Evolutionary conservation across 2,329 filamentous ascomycete species (phyloP).

Genomic region (Cladosporium austrohemisphaericum): DNA sequence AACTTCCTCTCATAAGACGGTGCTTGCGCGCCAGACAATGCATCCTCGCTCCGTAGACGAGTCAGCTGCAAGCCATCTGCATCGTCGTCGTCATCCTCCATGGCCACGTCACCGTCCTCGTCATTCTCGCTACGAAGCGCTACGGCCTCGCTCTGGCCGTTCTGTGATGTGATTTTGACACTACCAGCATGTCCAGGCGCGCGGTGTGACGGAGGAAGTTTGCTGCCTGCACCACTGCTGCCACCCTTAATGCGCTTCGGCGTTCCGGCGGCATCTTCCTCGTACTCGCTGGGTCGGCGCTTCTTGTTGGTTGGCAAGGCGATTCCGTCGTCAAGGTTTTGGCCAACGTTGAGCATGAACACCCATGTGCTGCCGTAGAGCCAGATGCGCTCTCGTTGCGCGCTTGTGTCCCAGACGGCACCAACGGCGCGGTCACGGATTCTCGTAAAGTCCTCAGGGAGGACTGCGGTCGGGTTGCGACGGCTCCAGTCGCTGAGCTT

Average conservation of each 20-base stretch:
- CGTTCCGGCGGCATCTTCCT: conserved; percentile 24
- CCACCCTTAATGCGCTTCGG: conserved; percentile 41
- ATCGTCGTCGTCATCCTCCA: conserved; percentile 38
- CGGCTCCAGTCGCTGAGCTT: conserved; percentile 80
- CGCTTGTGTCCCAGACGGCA: conserved; percentile 69
- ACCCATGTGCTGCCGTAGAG: conserved; percentile 82
- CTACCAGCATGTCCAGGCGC: conserved; percentile 11
- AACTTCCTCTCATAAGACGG: conserved; percentile 35
- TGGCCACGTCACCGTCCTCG: conserved; percentile 39
- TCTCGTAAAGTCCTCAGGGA: conserved; percentile 70
- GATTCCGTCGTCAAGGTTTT: conserved; percentile 53
- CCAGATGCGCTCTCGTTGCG: conserved; percentile 65
- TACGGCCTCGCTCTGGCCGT: conserved; percentile 28
- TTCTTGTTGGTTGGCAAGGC: conserved; percentile 17
- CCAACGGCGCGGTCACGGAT: conserved; percentile 79
- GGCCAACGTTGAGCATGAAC: conserved; percentile 83
- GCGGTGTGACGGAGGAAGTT: conserved; percentile 15
- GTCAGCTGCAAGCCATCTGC: conserved; percentile 13
- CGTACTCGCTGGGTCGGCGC: conserved; percentile 26
- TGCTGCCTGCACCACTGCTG: conserved; percentile 39
- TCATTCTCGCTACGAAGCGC: conserved; percentile 38
- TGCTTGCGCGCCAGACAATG: conserved; percentile 17
- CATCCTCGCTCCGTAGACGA: conserved; percentile 12
- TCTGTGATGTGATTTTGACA: conserved; percentile 17
- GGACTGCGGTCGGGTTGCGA: conserved; percentile 69